A percentile compares a stretch with the other conserved stretches of the same genome.
These are phyloP conservation scores for Leishmania arabica DNA, from an alignment of 208 protist species.

Conservation along the genomic window DNA sequence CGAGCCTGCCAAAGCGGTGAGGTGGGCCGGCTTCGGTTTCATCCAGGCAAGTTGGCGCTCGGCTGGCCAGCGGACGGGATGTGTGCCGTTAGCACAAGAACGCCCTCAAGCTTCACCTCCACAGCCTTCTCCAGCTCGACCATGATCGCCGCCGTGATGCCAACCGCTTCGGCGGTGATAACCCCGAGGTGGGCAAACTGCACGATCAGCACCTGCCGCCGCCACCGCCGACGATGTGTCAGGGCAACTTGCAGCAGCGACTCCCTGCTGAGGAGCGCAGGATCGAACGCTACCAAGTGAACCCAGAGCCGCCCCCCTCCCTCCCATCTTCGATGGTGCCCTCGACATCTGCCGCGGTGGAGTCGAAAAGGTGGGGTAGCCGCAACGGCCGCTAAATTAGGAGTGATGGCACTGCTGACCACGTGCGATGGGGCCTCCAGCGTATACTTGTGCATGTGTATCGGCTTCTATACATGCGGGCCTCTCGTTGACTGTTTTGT, in stretches of 20 bases:
- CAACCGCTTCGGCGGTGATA: conserved; percentile 25
- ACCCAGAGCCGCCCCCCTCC: conserved; percentile 27
- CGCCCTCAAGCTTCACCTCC: conserved; percentile 32
- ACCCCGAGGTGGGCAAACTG: conserved; percentile 35
- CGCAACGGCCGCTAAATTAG: neutral
- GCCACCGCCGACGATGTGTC: conserved; percentile 14
- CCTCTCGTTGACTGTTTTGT: no score
- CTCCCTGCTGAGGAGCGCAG: conserved; percentile 51
- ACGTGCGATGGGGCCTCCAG: neutral
- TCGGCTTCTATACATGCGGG: neutral
- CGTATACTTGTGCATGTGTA: neutral
- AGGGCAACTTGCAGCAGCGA: conserved; percentile 34
- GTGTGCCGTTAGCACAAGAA: conserved; percentile 46
- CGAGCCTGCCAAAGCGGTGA: conserved; percentile 17
- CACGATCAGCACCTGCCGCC: conserved; percentile 24
- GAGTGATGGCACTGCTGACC: neutral
- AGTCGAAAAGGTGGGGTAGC: no score
- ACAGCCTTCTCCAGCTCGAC: conserved; percentile 27
- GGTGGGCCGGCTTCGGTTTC: conserved; percentile 74
- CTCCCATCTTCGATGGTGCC: neutral
- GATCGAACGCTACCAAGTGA: conserved; percentile 61
- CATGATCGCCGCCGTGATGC: conserved; percentile 35
- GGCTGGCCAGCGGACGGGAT: conserved; percentile 40
- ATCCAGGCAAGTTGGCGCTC: conserved; percentile 61
- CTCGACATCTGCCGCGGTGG: neutral